phyloP scores from a whole-genome alignment of 1,139 yeast species.

The Blastobotrys ciferrii region DNA sequence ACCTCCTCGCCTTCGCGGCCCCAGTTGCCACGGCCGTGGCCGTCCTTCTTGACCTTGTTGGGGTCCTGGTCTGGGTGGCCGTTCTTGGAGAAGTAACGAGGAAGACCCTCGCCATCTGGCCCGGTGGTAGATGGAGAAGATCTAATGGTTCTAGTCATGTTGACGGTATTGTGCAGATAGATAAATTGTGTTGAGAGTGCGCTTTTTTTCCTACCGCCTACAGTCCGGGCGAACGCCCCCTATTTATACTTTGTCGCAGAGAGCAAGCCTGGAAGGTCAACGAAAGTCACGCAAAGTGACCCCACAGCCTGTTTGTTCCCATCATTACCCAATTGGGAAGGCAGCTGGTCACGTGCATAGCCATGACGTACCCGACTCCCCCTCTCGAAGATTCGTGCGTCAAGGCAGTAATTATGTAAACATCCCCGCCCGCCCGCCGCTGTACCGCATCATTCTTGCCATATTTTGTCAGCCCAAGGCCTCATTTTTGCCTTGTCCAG shows the following conservation, averaged over 20 bases:
- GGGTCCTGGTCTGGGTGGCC: slow-evolving; percentile 69
- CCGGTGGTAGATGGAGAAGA: slow-evolving; percentile 65
- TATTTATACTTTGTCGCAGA: slow-evolving; percentile 1
- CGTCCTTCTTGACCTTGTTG: slow-evolving; percentile 74
- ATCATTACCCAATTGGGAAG: slow-evolving; percentile 1
- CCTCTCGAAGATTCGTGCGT: not conserved
- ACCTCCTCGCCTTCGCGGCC: slow-evolving; percentile 42
- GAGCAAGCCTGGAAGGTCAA: not conserved
- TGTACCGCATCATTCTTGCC: too few relatives aligned
- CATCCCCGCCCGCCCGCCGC: too few relatives aligned
- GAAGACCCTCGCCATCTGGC: slow-evolving; percentile 31
- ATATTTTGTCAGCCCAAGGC: not conserved
- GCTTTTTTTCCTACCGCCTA: not conserved
- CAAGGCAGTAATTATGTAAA: not conserved
- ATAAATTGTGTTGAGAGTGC: not conserved
- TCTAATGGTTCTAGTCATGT: slow-evolving; percentile 83
- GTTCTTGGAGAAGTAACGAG: slow-evolving; percentile 74
- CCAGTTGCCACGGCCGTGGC: slow-evolving; percentile 68
- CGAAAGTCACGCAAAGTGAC: not conserved
- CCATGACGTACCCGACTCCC: slow-evolving; percentile 1
- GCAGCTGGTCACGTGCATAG: slow-evolving; percentile 2
- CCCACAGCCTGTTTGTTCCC: slow-evolving; percentile 5
- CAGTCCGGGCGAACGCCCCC: slow-evolving; percentile 1
- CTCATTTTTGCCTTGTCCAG: too few relatives aligned
- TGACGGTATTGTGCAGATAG: not conserved